Percentiles rank a stretch among this genome's conserved stretches.
Evolutionary conservation across 2,329 filamentous ascomycete species (phyloP).

Genomic region (Harringtonia lauricola): DNA sequence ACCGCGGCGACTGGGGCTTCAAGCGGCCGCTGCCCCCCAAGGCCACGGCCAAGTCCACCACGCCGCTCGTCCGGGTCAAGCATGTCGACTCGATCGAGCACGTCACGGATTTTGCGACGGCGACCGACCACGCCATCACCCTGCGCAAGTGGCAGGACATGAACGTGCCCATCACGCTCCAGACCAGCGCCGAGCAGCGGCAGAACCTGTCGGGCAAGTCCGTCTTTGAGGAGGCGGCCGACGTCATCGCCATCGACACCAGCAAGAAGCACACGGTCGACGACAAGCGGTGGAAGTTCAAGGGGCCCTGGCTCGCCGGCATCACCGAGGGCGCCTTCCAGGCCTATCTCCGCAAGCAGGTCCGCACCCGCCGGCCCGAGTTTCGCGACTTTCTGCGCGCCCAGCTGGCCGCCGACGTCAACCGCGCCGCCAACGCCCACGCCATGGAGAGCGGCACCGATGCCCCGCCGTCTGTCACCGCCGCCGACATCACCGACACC

Average conservation of each 20-base stretch:
- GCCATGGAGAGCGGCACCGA: slow-evolving; percentile 28
- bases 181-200: slow-evolving; percentile 12
- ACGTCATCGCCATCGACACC: slow-evolving; percentile 34
- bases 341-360: slow-evolving; percentile 39
- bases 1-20: slow-evolving; percentile 82
- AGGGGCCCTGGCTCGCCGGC: slow-evolving; percentile 54
- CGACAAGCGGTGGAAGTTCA: slow-evolving; percentile 53
- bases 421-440: slow-evolving; percentile 20
- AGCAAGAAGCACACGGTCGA: slow-evolving; percentile 22
- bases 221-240: slow-evolving; percentile 48
- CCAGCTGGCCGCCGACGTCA: slow-evolving; percentile 35
- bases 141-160: slow-evolving; percentile 81
- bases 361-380: slow-evolving; percentile 39
- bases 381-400: slow-evolving; percentile 44
- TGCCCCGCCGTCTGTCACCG: slow-evolving; percentile 18
- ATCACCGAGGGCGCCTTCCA: slow-evolving; percentile 51
- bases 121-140: slow-evolving; percentile 70
- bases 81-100: slow-evolving; percentile 77
- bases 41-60: slow-evolving; percentile 59
- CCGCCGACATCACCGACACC: slow-evolving; percentile 33
- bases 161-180: slow-evolving; percentile 47
- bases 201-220: slow-evolving; percentile 27
- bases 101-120: slow-evolving; percentile 78
- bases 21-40: slow-evolving; percentile 74
- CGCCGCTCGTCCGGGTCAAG: slow-evolving; percentile 66